Percentiles rank a stretch among this genome's conserved stretches.
Evolutionary conservation across 352 stramenopile genomes (phyloP).

Genomic region (Blastocystis sp.): DNA sequence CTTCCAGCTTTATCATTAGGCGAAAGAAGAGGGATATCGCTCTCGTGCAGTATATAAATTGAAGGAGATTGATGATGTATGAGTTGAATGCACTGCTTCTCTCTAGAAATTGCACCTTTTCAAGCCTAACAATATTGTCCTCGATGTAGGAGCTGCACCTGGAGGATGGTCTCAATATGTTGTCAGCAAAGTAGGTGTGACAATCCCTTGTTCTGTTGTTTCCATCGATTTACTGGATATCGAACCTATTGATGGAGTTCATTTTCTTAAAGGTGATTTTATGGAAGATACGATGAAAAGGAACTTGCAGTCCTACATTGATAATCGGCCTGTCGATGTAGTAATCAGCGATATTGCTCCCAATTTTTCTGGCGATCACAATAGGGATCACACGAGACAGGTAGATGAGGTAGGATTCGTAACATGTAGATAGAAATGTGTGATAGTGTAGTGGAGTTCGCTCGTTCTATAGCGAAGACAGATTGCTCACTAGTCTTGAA

Average conservation of each 20-base stretch:
- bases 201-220: slow-evolving; percentile 10
- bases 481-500: slow-evolving; percentile 23
- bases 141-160: slow-evolving; percentile 20
- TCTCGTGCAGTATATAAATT: slow-evolving; percentile 37
- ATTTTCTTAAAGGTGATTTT: slow-evolving; percentile 35
- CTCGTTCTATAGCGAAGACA: not conserved
- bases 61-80: slow-evolving; percentile 40
- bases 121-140: not conserved
- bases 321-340: not conserved
- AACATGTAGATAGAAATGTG: slow-evolving; percentile 47
- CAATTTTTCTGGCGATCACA: slow-evolving; percentile 48
- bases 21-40: slow-evolving; percentile 39
- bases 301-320: slow-evolving; percentile 1
- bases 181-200: slow-evolving; percentile 3
- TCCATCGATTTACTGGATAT: slow-evolving; percentile 38
- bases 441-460: not conserved
- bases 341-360: slow-evolving; percentile 48
- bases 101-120: slow-evolving; percentile 17
- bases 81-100: not conserved
- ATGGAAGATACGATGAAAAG: not conserved
- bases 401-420: too few relatives aligned
- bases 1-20: not conserved
- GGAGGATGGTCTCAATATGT: slow-evolving; percentile 50
- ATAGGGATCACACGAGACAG: slow-evolving; percentile 20
- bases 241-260: slow-evolving; percentile 17